Base-by-base conservation (phyloP, 208 protist species). In the Sergeia podlipaevii region DNA sequence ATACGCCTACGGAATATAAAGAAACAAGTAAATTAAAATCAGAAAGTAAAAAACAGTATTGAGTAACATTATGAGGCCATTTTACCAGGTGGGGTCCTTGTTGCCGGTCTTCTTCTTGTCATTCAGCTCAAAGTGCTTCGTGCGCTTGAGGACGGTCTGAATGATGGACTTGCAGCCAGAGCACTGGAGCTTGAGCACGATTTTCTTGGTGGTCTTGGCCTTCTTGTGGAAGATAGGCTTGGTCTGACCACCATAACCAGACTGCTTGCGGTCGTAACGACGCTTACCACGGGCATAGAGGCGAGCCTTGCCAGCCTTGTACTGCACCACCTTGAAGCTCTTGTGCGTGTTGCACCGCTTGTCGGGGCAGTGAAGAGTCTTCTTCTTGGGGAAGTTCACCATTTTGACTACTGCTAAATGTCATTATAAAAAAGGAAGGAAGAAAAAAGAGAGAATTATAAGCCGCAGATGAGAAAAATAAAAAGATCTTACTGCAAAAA, bases 211-310 rank as follows among this genome's bases (percentile, higher is more conserved):
- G 23, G 97, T 99, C 89, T 99, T 99, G 43, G 97, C 97, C 95
- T 99, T 99, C 91, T 99, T 99, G 82, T 99, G 96, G 91, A 99
- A 99, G 66, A 99, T 96, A 42, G 98, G 99, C 96, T 99, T 99
- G 71, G 98, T 99, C 95, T 99, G 99, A 84, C 98, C 99, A 97
- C 99, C 99, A 78, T 99, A 99, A 85, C 99, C 99, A 39, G 80
- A 85, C 97, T 99, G 98, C 81, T 99, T 99, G 53, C 97, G 84
- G 80, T 99, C 98, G 88, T 99, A 99, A 89, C 98, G 97, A 60
- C 98, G 77, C 91, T 99, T 99, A 84, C 97, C 98, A 77, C 99
- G 96, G 24, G 96, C 97, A 46, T 86, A 97, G 39, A 99, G 66
- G 44, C 85, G 93, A 59, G 95, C 96, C 84, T 99, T 99, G 62